These are phyloP conservation scores for Penicillium chermesinum DNA, from an alignment of 495 filamentous ascomycete species.

Conservation along the genomic window DNA sequence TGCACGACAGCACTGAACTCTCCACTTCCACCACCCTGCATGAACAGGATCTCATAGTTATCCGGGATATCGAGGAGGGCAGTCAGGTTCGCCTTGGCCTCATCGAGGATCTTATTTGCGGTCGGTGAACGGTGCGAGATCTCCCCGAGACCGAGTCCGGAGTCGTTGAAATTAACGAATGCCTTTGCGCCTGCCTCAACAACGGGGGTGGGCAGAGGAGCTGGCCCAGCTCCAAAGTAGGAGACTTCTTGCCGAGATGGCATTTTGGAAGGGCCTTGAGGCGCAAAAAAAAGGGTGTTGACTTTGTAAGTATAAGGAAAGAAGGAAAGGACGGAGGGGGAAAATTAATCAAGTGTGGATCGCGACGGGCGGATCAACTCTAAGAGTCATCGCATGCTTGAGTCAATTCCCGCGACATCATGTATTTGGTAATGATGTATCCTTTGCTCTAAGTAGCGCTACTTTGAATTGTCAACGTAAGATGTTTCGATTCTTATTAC, in stretches of 20 bases:
- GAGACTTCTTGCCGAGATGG: constrained; percentile 53
- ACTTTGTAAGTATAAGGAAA: constrained; percentile 8
- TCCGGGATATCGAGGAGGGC: constrained; percentile 68
- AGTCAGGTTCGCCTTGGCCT: constrained; percentile 59
- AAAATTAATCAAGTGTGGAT: constrained; percentile 20
- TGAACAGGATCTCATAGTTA: constrained; percentile 72
- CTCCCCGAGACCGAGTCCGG: constrained; percentile 68
- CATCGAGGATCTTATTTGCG: constrained; percentile 63
- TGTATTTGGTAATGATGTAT: too few species aligned
- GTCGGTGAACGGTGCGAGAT: constrained; percentile 83
- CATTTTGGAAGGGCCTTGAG: constrained; percentile 13
- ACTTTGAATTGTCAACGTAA: too few species aligned
- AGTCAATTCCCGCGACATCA: neutral
- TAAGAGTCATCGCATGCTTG: constrained; percentile 9
- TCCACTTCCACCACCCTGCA: constrained; percentile 78
- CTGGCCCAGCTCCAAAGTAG: constrained; percentile 86
- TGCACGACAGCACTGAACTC: constrained; percentile 78
- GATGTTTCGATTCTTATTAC: too few species aligned
- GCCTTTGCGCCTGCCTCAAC: constrained; percentile 67
- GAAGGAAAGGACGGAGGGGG: constrained; percentile 9
- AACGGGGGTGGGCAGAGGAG: constrained; percentile 71
- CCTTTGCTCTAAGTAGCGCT: too few species aligned
- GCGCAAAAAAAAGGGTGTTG: constrained; percentile 3
- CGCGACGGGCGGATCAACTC: constrained; percentile 20
- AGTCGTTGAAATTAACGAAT: constrained; percentile 76